phyloP scores from a whole-genome alignment of 495 filamentous ascomycete species.

The Stereocaulon alpinum region DNA sequence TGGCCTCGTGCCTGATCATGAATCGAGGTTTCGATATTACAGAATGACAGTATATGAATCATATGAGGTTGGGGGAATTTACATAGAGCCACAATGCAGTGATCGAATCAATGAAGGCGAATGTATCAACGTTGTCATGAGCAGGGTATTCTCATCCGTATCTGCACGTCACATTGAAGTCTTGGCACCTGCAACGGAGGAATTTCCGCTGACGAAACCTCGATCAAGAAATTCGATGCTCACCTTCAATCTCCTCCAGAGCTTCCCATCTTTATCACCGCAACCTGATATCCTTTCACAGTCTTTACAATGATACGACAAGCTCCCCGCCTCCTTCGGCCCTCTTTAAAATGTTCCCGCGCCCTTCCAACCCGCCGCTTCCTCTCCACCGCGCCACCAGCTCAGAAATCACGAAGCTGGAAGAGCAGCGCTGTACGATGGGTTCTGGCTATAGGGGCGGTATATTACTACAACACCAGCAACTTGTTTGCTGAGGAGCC shows the following conservation, averaged over 20 bases:
- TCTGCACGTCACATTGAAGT: constrained; percentile 4
- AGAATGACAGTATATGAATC: too few species aligned
- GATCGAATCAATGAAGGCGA: not conserved
- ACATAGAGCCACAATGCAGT: too few species aligned
- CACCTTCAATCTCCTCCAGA: not conserved
- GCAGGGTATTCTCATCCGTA: not conserved
- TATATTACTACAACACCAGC: constrained; percentile 92
- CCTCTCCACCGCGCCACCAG: constrained; percentile 56
- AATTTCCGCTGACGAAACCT: constrained; percentile 11
- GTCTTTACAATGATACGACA: constrained; percentile 16
- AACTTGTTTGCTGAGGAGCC: constrained; percentile 76
- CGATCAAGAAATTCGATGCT: not conserved
- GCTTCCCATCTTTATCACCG: not conserved
- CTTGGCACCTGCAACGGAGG: not conserved
- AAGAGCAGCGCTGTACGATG: constrained; percentile 64
- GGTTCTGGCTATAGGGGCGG: constrained; percentile 61
- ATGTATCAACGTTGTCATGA: not conserved
- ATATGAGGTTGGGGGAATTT: too few species aligned
- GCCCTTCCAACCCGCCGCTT: constrained; percentile 43
- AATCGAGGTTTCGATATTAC: not conserved
- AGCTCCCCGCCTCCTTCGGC: constrained; percentile 10
- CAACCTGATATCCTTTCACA: not conserved
- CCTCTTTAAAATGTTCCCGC: not conserved
- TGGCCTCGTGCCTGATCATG: too few species aligned
- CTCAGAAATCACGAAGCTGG: constrained; percentile 64